Base-by-base conservation (phyloP, 306 rosid genomes). In the Begonia loranthoides region DNA sequence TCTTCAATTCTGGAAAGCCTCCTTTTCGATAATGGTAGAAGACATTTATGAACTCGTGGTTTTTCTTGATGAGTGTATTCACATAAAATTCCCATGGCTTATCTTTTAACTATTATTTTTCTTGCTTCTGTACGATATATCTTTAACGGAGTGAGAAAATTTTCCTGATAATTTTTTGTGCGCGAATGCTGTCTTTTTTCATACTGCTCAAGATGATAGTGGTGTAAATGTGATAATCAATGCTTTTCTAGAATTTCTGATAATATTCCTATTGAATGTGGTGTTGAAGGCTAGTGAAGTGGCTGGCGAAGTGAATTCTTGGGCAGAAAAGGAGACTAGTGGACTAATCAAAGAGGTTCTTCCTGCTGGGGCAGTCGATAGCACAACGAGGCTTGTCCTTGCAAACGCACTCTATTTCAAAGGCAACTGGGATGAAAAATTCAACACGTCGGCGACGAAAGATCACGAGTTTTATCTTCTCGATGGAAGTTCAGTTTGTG, bases 211-310 rank as follows among this genome's bases (percentile, higher is more conserved):
- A 28, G 36, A 28, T 4, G 36, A 28, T 7, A 28, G 6, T 28
- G 36, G 5, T 28, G 36, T 28, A 7, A 28, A 28, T 28, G 5
- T 28, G 36, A 28, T 28, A 12, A 10, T 9, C 6, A 43, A 10
- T 43, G 15, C 14, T 43, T 43, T 43, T 43, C 2, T 12, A 4
- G 4, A 43, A 43, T n/a, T 11, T 2, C 9, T 52, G 24, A 41
- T 44, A 17, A 40, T 55, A 7, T 7, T 5, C 12, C 7, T 62
- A 13, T 10, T 62, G 60, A 52, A 10, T 46, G 11, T 52, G 2
- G 50, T 21, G 44, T 56, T 56, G 56, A 59, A 90, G 94, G 77
- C 87, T n/a, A 63, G 28, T 60, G 76, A 89, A 69, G 94, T 60
- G 69, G 45, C 40, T 1, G 41, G 59, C 11, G 87, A 73, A 66